A percentile compares a stretch with the other conserved stretches of the same genome.
phyloP scores from a whole-genome alignment of 192 early-diverging fungal genomes.

The Backusella morwellensis region DNA sequence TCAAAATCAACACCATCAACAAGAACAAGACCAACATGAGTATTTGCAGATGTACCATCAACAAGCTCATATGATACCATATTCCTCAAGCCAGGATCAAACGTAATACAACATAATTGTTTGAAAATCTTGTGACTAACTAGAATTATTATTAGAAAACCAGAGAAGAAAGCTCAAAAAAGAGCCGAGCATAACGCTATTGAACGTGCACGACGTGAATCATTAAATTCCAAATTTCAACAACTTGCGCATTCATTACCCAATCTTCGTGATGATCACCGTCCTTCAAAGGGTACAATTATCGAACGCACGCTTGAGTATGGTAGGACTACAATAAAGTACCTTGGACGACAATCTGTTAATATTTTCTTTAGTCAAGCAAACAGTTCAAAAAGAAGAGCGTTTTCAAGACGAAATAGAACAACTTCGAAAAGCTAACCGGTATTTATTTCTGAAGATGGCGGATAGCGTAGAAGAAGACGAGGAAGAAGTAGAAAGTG shows the following conservation, averaged over 20 bases:
- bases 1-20: neutral
- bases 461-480: neutral
- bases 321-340: conserved; percentile 14
- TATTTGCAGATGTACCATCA: conserved; percentile 1
- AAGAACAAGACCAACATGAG: neutral
- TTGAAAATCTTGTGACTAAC: neutral
- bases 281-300: conserved; percentile 76
- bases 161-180: conserved; percentile 17
- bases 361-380: conserved; percentile 17
- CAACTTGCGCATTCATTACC: conserved; percentile 75
- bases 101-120: neutral
- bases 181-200: conserved; percentile 79
- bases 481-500: conserved; percentile 8
- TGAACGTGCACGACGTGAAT: conserved; percentile 76
- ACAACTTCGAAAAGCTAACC: conserved; percentile 8
- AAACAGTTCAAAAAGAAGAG: conserved; percentile 17
- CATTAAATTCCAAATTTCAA: conserved; percentile 75
- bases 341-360: neutral
- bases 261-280: conserved; percentile 60
- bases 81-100: neutral
- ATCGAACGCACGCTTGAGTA: conserved; percentile 73
- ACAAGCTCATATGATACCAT: neutral
- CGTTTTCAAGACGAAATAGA: conserved; percentile 16
- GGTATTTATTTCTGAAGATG: neutral
- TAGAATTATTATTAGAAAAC: conserved; percentile 1